Base-by-base conservation (phyloP, 2,329 filamentous ascomycete species). In the Colletotrichum magnum region DNA sequence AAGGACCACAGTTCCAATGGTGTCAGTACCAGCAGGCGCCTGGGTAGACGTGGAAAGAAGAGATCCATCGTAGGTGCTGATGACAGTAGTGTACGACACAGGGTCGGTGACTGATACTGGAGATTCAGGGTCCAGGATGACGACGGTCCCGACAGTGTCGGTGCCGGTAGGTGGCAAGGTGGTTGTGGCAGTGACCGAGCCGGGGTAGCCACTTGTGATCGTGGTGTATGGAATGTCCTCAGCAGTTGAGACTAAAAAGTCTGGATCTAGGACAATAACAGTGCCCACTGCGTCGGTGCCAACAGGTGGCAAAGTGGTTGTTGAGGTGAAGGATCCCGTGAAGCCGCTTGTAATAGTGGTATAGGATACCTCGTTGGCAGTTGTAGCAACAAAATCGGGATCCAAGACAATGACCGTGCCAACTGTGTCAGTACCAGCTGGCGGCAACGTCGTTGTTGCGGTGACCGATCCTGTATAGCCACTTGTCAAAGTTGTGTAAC, bases 401-500 rank as follows among this genome's bases (percentile, higher is more conserved):
- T 48, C 45, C 16, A 52, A 24, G 12, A 52, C 13, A n/a, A 52
- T 28, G 6, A 52, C 50, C 7, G 32, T 36, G 10, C 32, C 58
- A 24, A 41, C 51, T 24, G 13, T 41, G 39, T 41, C 60, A 4
- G 60, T 39, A 5, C 51, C 51, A 9, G 54, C 7, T 9, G 50
- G 50, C 2, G 28, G 28, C 21, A 32, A 21, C 2, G 60, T 63
- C 2, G 60, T 36, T 15, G 51, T 63, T 7, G 36, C 39, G 6
- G 51, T 28, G 5, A 56, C 28, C 6, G 28, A 28, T 2, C 60
- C 60, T 13, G 51, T 50, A 51, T 47, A 53, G 0, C 13, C 21
- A 26, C 64, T 68, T 5, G 59, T 68, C 28, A 68, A 15, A 7
- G 64, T 68, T 9, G 51, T 68, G 26, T 57, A 67, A 4, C 21